Evolutionary conservation across 2,329 filamentous ascomycete genomes (phyloP).

Genomic region (Stagonosporopsis tanaceti): DNA sequence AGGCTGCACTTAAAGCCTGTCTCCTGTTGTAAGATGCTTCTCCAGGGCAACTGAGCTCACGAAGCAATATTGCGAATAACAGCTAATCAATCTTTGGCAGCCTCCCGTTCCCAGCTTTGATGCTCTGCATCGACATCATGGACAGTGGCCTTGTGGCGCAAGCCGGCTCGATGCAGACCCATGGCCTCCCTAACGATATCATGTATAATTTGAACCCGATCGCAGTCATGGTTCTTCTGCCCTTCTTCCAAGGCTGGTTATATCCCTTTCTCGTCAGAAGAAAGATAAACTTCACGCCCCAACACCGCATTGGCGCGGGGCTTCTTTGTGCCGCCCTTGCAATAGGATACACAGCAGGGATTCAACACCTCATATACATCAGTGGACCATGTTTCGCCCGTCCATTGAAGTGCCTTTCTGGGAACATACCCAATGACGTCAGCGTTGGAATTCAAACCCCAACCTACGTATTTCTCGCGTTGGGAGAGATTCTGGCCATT

Average conservation of each 20-base stretch:
- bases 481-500: slow-evolving; percentile 52
- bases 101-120: slow-evolving; percentile 26
- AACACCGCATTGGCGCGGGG: slow-evolving; percentile 22
- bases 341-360: slow-evolving; percentile 29
- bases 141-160: slow-evolving; percentile 33
- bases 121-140: slow-evolving; percentile 35
- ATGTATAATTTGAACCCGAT: slow-evolving; percentile 78
- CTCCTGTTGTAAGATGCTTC: no score
- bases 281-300: slow-evolving; percentile 20
- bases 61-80: neutral
- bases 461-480: slow-evolving; percentile 44
- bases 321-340: slow-evolving; percentile 25
- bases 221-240: slow-evolving; percentile 70
- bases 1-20: no score
- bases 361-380: slow-evolving; percentile 38
- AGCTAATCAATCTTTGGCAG: slow-evolving; percentile 1
- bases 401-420: slow-evolving; percentile 49
- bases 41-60: no score
- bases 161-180: slow-evolving; percentile 38
- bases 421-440: slow-evolving; percentile 42
- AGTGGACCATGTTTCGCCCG: slow-evolving; percentile 34
- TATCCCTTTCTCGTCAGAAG: slow-evolving; percentile 8
- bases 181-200: slow-evolving; percentile 77
- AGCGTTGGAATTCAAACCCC: slow-evolving; percentile 49
- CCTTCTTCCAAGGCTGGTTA: no score